These are phyloP conservation scores for Porcisia hertigi DNA, from an alignment of 208 protist genomes.

Conservation along the genomic window DNA sequence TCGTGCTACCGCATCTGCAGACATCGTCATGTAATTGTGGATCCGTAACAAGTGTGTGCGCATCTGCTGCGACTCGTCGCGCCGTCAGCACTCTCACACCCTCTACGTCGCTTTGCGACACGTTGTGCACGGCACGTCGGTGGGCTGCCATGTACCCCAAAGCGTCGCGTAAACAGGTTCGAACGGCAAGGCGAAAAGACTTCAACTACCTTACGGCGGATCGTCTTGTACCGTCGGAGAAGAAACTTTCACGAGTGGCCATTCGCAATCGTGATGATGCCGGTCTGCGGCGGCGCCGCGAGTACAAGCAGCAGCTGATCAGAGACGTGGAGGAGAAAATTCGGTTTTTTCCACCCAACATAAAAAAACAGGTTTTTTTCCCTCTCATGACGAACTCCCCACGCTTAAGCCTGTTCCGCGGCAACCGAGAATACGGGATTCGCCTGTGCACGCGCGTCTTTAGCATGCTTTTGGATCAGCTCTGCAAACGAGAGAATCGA, in stretches of 20 bases:
- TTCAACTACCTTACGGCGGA: constrained; percentile 84
- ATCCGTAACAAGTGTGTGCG: not conserved
- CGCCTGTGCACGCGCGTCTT: constrained; percentile 28
- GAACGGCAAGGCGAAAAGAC: constrained; percentile 36
- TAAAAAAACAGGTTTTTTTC: constrained; percentile 75
- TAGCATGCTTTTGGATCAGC: constrained; percentile 36
- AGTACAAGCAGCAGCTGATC: constrained; percentile 49
- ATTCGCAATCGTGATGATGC: constrained; percentile 62
- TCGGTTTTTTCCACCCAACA: constrained; percentile 56
- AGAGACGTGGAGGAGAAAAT: constrained; percentile 61
- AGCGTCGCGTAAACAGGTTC: not conserved
- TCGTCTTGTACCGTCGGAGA: constrained; percentile 21
- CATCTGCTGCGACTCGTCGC: not conserved
- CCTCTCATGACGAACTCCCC: constrained; percentile 14
- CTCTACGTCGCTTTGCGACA: not conserved
- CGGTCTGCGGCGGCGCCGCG: constrained; percentile 22
- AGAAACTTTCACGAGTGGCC: constrained; percentile 6
- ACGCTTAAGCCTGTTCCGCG: constrained; percentile 31
- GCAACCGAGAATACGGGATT: constrained; percentile 36
- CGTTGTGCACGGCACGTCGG: not conserved
- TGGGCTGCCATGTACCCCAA: constrained; percentile 2
- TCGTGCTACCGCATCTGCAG: not conserved
- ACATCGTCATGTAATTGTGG: not conserved
- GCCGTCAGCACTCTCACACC: not conserved
- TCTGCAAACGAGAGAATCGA: constrained; percentile 47